Base-by-base conservation (phyloP, 1,284 basidiomycete species). In the Coniferiporia sulphurascens region DNA sequence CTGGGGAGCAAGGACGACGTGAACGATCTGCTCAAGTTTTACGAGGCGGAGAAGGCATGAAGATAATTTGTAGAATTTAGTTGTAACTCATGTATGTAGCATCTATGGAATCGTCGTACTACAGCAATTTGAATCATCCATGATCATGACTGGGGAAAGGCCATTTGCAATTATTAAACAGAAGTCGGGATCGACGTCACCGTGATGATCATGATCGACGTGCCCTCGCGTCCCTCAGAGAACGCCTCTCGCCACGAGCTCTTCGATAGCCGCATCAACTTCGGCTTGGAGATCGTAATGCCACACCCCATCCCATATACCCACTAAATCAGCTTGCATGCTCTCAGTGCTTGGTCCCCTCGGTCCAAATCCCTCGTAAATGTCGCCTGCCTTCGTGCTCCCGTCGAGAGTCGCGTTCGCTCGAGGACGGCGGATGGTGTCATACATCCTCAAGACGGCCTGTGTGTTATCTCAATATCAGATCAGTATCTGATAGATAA, bases 1-100 rank as follows among this genome's bases (percentile, higher is more conserved):
- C 78, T 99, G 19, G 97, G 97, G 36, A 92, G 89, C 72, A 90
- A 87, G 70, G 94, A 98, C 59, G 97, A 99, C 71, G 94, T 99
- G 51, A 78, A 85, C 70, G 97, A 99, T 72, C 65, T 96, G 68
- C 81, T 87, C 71, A 91, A 85, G 77, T 94, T 90, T 73, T 95
- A 91, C 76, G 77, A 62, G 27, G 27, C 27, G 27, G 27, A 27
- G 46, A 54, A 55, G 22, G 36, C 19, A 19, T 27, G 51, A 43
- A 53, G 17, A 21, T 17, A 15, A 17, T 13, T 41, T 41, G 15
- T 43, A 32, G 9, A 22, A 32, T 35, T 19, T 9, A 51, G 4
- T n/a, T 22, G 22, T 32, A 22, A 51, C 22, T 21, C 34, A n/a
- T 27, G 21, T 50, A 15, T 21, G 32, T 15, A 21, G 21, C 17